phyloP scores from a whole-genome alignment of 352 stramenopile species.

The Globisporangium heterothallicum region DNA sequence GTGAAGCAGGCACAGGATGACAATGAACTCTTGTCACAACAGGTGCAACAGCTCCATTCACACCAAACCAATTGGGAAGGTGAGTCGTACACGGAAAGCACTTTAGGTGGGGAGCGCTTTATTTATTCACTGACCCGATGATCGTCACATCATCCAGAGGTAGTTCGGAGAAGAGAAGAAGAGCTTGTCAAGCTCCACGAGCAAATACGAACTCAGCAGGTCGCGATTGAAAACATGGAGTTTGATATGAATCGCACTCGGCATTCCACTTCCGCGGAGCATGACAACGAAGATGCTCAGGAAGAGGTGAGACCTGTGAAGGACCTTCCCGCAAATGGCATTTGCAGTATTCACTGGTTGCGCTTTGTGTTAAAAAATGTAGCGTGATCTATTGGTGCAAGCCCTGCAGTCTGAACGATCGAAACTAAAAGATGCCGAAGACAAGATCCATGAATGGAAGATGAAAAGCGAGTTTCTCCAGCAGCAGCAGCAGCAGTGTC shows the following conservation, averaged over 20 bases:
- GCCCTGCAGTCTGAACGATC: slow-evolving; percentile 13
- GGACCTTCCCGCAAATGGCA: neutral
- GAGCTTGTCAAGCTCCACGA: slow-evolving; percentile 33
- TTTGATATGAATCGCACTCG: slow-evolving; percentile 23
- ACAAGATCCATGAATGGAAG: slow-evolving; percentile 10
- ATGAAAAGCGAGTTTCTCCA: slow-evolving; percentile 6
- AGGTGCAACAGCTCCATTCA: slow-evolving; percentile 5
- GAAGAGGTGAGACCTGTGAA: slow-evolving; percentile 30
- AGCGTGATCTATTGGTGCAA: slow-evolving; percentile 18
- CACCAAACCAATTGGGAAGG: slow-evolving; percentile 3
- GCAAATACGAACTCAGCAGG: slow-evolving; percentile 60
- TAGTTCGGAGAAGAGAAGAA: slow-evolving; percentile 30
- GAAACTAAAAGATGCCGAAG: slow-evolving; percentile 5
- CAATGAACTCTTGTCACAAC: neutral
- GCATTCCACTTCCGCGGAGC: neutral
- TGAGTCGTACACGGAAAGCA: neutral
- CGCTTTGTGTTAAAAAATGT: neutral
- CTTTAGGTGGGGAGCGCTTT: too few relatives aligned
- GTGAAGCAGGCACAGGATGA: neutral
- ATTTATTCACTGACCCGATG: too few relatives aligned
- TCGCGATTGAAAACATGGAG: slow-evolving; percentile 53
- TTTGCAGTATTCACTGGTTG: neutral
- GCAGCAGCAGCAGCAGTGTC: neutral
- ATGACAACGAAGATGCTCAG: slow-evolving; percentile 12
- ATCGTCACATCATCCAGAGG: slow-evolving; percentile 13